These are phyloP conservation scores for Eutypa lata DNA, from an alignment of 2,329 filamentous ascomycete genomes.

Conservation along the genomic window DNA sequence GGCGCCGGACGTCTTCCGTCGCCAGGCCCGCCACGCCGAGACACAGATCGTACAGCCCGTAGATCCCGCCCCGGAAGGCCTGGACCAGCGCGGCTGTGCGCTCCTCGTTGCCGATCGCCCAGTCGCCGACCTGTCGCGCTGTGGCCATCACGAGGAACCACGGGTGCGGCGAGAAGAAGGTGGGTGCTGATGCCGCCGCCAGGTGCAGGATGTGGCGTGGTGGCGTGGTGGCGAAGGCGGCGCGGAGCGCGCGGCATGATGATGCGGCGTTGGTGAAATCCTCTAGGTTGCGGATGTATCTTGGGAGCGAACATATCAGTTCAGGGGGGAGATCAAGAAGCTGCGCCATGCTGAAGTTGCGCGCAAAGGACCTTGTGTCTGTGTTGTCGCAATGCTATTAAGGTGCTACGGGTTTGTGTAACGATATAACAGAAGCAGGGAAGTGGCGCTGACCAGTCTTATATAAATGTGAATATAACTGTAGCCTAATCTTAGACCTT, in stretches of 20 bases:
- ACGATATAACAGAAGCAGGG: no score
- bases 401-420: no score
- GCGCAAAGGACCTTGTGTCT: no score
- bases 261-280: constrained; percentile 3
- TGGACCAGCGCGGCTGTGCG: constrained; percentile 20
- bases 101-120: constrained; percentile 23
- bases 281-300: constrained; percentile 3
- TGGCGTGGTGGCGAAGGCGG: constrained; percentile 12
- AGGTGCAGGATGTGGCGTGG: constrained; percentile 28
- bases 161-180: constrained; percentile 34
- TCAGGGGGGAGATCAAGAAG: no score
- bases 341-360: no score
- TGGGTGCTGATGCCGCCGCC: constrained; percentile 27
- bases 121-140: constrained; percentile 28
- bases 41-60: constrained; percentile 28
- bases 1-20: constrained; percentile 25
- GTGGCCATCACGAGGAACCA: constrained; percentile 31
- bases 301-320: no score
- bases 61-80: constrained; percentile 24
- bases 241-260: constrained; percentile 23
- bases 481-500: no score
- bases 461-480: no score
- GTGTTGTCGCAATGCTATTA: no score
- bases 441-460: no score
- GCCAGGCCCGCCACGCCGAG: constrained; percentile 26